phyloP scores from a whole-genome alignment of 2,329 filamentous ascomycete genomes.

The Clarireedia sp. region DNA sequence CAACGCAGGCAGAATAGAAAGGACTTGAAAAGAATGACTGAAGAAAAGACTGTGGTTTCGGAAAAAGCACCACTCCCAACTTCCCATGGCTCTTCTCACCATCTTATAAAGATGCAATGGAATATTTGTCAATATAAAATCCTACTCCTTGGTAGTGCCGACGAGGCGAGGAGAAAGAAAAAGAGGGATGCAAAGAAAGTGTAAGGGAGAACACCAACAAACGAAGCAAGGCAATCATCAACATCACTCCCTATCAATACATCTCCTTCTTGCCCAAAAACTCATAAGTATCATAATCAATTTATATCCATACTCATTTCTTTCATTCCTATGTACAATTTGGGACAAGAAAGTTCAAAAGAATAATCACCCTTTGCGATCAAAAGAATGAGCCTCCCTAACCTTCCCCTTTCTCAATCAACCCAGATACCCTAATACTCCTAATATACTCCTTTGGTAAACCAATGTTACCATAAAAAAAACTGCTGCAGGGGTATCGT shows the following conservation, averaged over 20 bases:
- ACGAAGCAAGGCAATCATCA: constrained; percentile 2
- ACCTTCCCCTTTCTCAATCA: not conserved
- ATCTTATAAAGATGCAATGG: constrained; percentile 6
- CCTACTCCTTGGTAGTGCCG: not conserved
- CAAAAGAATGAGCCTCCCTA: not conserved
- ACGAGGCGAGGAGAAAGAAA: constrained; percentile 2
- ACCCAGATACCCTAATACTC: constrained; percentile 12
- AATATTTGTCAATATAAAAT: not conserved
- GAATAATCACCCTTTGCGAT: constrained; percentile 14
- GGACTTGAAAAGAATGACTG: not conserved
- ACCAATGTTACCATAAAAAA: constrained; percentile 2
- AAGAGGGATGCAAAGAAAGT: not conserved
- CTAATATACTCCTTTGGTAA: constrained; percentile 11
- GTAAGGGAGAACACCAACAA: constrained; percentile 1
- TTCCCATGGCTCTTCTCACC: not conserved
- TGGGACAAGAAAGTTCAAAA: constrained; percentile 6
- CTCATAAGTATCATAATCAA: constrained; percentile 13
- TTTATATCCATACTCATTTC: constrained; percentile 14
- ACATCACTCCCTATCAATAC: too few species aligned
- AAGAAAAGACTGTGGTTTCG: not conserved
- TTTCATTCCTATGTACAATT: constrained; percentile 22
- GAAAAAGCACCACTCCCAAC: not conserved
- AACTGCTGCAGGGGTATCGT: constrained; percentile 21
- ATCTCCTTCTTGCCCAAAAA: not conserved
- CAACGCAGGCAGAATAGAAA: not conserved